Base-by-base conservation (phyloP, 495 filamentous ascomycete genomes). In the Penicillium daleae region DNA sequence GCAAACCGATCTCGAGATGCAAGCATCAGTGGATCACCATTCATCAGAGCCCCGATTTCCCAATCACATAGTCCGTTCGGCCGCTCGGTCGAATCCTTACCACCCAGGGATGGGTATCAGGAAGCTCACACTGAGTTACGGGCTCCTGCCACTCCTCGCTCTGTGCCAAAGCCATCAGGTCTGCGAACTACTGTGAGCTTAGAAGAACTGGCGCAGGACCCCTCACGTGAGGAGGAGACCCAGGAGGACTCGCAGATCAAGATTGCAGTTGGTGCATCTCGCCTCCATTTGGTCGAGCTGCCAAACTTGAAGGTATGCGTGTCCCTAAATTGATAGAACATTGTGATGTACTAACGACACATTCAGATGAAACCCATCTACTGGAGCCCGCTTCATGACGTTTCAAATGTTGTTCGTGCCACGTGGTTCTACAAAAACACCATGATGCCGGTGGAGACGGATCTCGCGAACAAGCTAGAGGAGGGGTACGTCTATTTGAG, bases 391-490 rank as follows among this genome's bases (percentile, higher is more conserved):
- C 83, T 97, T 22, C 91, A 96, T 64, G 95, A 99, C 69, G 84
- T 97, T 17, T 89, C 91, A 9, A 80, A 82, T 10, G 93, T 97
- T 8, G 77, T 90, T 68, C 85, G 95, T 42, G 93, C 91, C 1
- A 98, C 95, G 0, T 99, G 95, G 95, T 98, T 99, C 70, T 98
- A 97, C 74, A 89, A 88, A 70, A 92, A 97, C 69, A 92, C 91
- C 4, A 96, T 97, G 91, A 77, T 89, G 29, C 95, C 95, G 2
- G 87, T 99, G 9, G 91, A 97, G 66, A 84, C 90, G 4, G 82
- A 86, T n/a, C 88, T 97, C 39, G 93, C 95, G 31, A 98, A 97
- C 71, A 91, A 92, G 70, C 82, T 99, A 0, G 95, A 99, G 66
- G 85, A 85, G 29, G 95, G 95, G 21, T 99, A 96, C 72, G 76